Evolutionary conservation across 2,329 filamentous ascomycete species (phyloP), one percentile per base, ranked within the genome.

Genomic region (Massarina eburnea): DNA sequence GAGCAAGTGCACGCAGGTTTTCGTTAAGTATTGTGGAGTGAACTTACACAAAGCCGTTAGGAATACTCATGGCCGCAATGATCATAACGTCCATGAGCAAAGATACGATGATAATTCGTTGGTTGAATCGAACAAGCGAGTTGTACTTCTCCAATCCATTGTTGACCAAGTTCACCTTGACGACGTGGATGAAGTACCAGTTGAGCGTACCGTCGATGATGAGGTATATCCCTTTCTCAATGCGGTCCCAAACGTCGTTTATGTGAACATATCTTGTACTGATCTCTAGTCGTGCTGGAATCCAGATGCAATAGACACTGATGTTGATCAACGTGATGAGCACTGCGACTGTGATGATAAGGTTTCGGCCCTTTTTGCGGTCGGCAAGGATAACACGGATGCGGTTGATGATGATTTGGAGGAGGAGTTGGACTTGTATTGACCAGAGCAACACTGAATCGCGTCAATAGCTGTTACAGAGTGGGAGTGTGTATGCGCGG

Each of bases 71-170:
- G 21, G 74, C 62, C 3, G 67, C 73, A 21, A 78, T 75, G 7
- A 77, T 71, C 62, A 73, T 71, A 20, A 69, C 67, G 48, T 81
- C 78, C 75, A 80, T 77, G 3, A 70, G 57, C 5, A 81, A 64
- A 0, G 78, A 80, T 0, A 81, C 34, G 4, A 73, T 24, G 57
- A 80, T 77, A 14, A 80, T 72, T 33, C 71, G 71, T 19, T 75
- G 72, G 41, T 80, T 80, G 64, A 79, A 80, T 7, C 64, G 64
- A 3, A 79, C 71, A 0, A 80, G 69, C 3, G 72, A 72, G 47
- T 73, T 70, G 57, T 81, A 80, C 49, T 80, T 80, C 7, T 71
- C 71, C 3, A 80, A 62, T 1, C 75, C 75, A 39, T 79, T 74
- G 30, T 71, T 67, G 14, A 80, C 64, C 0, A 81, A 71, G 2